phyloP scores from a whole-genome alignment of 1,284 basidiomycete genomes.

The Rhizoctonia solani region DNA sequence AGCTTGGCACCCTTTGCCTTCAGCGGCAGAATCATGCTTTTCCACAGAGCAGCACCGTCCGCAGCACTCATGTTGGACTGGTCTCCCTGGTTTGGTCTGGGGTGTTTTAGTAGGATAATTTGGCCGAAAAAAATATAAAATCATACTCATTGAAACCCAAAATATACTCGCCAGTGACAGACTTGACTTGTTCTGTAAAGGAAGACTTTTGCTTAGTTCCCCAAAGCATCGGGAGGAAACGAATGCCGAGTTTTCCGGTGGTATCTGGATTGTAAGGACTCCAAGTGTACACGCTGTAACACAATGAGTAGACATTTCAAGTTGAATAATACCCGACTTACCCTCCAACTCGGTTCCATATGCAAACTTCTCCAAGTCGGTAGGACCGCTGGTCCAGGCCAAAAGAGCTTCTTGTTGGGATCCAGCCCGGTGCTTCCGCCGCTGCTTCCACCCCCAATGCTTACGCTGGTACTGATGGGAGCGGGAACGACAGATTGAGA shows the following conservation, averaged over 20 bases:
- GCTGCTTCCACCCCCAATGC: constrained; percentile 38
- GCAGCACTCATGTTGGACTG: constrained; percentile 66
- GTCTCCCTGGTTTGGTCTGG: constrained; percentile 60
- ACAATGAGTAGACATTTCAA: not conserved
- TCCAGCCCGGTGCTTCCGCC: constrained; percentile 40
- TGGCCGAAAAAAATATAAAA: not conserved
- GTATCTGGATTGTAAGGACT: constrained; percentile 50
- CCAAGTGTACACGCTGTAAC: constrained; percentile 63
- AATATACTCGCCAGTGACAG: constrained; percentile 57
- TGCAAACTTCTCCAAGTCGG: constrained; percentile 5
- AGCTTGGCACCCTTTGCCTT: constrained; percentile 59
- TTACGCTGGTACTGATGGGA: too few relatives aligned
- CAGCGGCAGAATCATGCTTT: constrained; percentile 64
- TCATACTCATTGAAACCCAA: constrained; percentile 75
- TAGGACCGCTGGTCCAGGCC: constrained; percentile 64
- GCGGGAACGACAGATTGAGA: constrained; percentile 39
- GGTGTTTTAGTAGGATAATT: not conserved
- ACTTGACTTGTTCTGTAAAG: constrained; percentile 45
- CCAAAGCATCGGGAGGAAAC: constrained; percentile 72
- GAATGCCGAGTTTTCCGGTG: constrained; percentile 51
- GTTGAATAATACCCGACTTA: not conserved
- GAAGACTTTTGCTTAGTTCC: constrained; percentile 50
- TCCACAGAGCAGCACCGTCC: constrained; percentile 61
- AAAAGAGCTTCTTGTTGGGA: constrained; percentile 56
- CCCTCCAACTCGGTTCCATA: constrained; percentile 16